Base-by-base conservation (phyloP, 192 early-diverging fungal species). In the Backusella westeae region DNA sequence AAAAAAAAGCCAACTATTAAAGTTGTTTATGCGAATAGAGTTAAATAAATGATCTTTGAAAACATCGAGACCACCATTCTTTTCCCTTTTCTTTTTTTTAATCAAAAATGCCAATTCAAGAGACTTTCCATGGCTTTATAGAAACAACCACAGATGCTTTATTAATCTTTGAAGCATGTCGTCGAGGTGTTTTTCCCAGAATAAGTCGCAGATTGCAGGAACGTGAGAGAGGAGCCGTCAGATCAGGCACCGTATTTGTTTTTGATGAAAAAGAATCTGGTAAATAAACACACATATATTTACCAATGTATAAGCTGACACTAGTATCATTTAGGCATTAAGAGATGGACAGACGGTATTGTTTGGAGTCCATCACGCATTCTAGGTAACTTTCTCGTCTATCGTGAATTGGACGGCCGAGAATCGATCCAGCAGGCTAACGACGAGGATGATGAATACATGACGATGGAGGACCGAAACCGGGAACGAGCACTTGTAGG, bases 331-430 rank as follows among this genome's bases (percentile, higher is more conserved):
- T 72, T 17, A 71, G 80, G 91, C 6, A 95, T 95, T 81, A 94
- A 93, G 77, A 86, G 95, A 17, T 96, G 95, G 95, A 96, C 95
- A 1, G 94, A 95, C 72, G 93, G 93, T 6, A 84, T 91, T 3
- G 82, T 89, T 10, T 95, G 94, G 94, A 92, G 93, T 34, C 94
- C 94, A 9, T 94, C 93, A 7, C 90, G 94, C 29, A 94, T 95
- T 19, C 80, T 93, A 34, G 91, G 91, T 71, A 93, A 93, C 56
- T 95, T 94, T 75, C 78, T 95, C 44, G 82, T 94, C n/a, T 95
- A 95, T 83, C 91, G 93, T 36, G 94, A 95, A 75, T 76, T 90
- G 4, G 87, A 88, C 76, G 77, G 72, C 1, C 69, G 69, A 26
- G 69, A 71, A 71, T 71, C 69, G 2, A 6, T 71, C 4, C 38